Evolutionary conservation across 331 rosid genomes (phyloP).

Genomic region (Telfairia occidentalis): DNA sequence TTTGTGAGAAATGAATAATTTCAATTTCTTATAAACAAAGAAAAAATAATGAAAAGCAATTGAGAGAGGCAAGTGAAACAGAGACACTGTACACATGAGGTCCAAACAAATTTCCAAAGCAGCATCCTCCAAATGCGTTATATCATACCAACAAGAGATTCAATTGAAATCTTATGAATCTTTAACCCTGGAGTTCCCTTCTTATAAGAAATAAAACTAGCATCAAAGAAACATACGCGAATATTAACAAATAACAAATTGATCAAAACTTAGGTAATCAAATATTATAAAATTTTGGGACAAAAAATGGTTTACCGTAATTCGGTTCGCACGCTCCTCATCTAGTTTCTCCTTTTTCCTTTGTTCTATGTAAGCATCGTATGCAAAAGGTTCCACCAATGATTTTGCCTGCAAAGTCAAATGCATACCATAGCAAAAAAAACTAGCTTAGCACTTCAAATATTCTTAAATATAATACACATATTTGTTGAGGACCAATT

Average conservation of each 20-base stretch:
- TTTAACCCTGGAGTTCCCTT: not conserved
- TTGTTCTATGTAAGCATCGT: conserved; percentile 48
- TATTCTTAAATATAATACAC: not conserved
- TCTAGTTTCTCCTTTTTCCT: conserved; percentile 57
- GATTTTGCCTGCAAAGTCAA: conserved; percentile 62
- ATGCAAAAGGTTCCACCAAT: conserved; percentile 52
- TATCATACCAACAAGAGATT: not conserved
- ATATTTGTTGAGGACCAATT: not conserved
- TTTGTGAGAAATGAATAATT: not conserved
- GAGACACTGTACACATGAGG: not conserved
- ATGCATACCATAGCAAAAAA: not conserved
- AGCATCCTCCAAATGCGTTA: not conserved
- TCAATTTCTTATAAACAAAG: not conserved
- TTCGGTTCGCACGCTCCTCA: conserved; percentile 66
- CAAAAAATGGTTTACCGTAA: conserved; percentile 39
- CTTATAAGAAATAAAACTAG: not conserved
- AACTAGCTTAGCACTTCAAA: not conserved
- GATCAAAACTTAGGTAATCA: not conserved
- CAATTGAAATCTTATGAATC: not conserved
- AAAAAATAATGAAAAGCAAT: not conserved
- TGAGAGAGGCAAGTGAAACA: not conserved
- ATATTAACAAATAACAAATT: not conserved
- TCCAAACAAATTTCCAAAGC: not conserved
- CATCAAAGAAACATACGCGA: not conserved
- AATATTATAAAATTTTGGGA: not conserved